Conservation (phyloP, 306 rosid species). For the Trifolium repens region DNA sequence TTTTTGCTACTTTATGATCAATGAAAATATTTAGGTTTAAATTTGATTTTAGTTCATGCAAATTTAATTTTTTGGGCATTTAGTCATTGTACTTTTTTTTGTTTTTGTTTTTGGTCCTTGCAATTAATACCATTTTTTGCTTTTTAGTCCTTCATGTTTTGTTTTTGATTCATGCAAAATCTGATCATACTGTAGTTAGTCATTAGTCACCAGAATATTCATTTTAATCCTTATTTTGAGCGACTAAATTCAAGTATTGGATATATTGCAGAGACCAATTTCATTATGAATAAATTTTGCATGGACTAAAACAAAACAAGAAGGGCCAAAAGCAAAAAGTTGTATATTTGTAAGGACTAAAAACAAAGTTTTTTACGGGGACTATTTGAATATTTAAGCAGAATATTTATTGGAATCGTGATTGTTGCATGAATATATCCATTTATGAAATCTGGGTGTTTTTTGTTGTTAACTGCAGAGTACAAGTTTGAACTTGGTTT, state of each 20-base stretch:
- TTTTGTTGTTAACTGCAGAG: conserved; percentile 52
- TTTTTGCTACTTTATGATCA: background rate
- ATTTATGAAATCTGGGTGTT: conserved; percentile 26
- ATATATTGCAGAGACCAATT: background rate
- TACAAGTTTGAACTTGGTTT: conserved; percentile 60
- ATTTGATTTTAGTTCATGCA: background rate
- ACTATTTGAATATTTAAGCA: background rate
- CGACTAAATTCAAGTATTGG: background rate
- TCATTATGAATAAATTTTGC: background rate
- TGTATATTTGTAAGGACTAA: background rate
- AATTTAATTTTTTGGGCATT: background rate
- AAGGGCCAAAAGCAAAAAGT: background rate
- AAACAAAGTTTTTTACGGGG: background rate
- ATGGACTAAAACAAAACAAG: background rate
- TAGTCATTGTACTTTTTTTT: background rate
- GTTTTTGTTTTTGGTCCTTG: background rate
- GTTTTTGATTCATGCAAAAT: background rate
- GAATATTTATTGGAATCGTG: background rate
- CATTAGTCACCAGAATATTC: background rate
- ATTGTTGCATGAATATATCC: conserved; percentile 7
- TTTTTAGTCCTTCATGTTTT: background rate
- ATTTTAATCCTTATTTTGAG: background rate
- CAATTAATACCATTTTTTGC: background rate
- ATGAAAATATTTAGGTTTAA: background rate
- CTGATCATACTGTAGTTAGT: background rate